Evolutionary conservation across 2,329 filamentous ascomycete genomes (phyloP).

Genomic region (Akanthomyces uredinophilus): DNA sequence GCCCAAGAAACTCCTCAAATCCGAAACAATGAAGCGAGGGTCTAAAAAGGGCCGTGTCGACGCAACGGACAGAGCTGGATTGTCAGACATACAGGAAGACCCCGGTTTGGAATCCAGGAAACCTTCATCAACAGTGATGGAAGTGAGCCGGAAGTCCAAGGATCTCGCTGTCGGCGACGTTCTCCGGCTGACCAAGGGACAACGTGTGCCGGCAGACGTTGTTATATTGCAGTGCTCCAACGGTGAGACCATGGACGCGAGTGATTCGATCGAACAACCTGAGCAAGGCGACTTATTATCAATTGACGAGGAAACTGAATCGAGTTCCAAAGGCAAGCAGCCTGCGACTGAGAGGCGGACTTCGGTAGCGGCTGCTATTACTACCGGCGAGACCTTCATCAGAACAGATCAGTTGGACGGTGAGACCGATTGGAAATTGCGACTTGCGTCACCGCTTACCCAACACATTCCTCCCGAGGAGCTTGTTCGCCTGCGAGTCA

Average conservation of each 20-base stretch:
- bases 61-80: conserved; percentile 31
- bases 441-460: conserved; percentile 78
- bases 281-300: conserved; percentile 39
- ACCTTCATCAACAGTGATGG: conserved; percentile 51
- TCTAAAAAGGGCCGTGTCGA: conserved; percentile 27
- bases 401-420: conserved; percentile 95
- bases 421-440: conserved; percentile 97
- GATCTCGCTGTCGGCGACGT: conserved; percentile 94
- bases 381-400: conserved; percentile 89
- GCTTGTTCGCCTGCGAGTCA: conserved; percentile 64
- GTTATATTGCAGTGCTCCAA: conserved; percentile 81
- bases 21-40: conserved; percentile 28
- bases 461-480: conserved; percentile 72
- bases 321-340: conserved; percentile 31
- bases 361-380: conserved; percentile 30
- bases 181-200: conserved; percentile 86
- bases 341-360: conserved; percentile 24
- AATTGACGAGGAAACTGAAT: conserved; percentile 32
- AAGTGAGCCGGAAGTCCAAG: conserved; percentile 74
- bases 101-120: conserved; percentile 48
- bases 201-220: conserved; percentile 90
- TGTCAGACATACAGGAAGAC: conserved; percentile 67
- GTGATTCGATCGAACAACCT: conserved; percentile 22
- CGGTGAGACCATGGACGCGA: conserved; percentile 43
- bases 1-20: conserved; percentile 38